Evolutionary conservation across 1,284 basidiomycete genomes (phyloP).

Genomic region (Erythrobasidium hasegawianum): DNA sequence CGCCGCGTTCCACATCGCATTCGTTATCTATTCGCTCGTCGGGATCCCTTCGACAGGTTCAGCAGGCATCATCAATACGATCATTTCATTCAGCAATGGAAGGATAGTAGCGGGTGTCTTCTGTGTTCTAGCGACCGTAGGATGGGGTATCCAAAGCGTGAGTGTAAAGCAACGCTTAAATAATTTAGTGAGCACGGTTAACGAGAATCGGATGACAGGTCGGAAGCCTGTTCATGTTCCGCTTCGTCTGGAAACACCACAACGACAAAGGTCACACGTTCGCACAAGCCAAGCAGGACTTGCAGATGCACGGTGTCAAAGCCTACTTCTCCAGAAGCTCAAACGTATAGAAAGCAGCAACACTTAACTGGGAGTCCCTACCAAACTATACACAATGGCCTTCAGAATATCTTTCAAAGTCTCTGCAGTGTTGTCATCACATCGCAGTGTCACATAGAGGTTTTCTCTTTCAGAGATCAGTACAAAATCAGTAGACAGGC

Average conservation of each 20-base stretch:
- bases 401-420: too few species aligned
- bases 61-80: slow-evolving; percentile 86
- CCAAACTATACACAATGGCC: too few species aligned
- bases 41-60: slow-evolving; percentile 70
- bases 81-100: slow-evolving; percentile 43
- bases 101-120: slow-evolving; percentile 69
- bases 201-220: slow-evolving; percentile 3
- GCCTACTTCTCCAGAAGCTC: slow-evolving; percentile 34
- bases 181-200: slow-evolving; percentile 53
- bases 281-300: slow-evolving; percentile 74
- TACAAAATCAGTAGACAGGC: too few species aligned
- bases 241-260: slow-evolving; percentile 77
- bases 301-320: slow-evolving; percentile 78
- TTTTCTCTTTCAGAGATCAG: too few species aligned
- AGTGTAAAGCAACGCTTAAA: slow-evolving; percentile 80
- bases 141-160: slow-evolving; percentile 80
- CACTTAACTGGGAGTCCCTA: slow-evolving; percentile 1
- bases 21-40: slow-evolving; percentile 63
- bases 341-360: slow-evolving; percentile 14
- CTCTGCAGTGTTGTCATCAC: too few species aligned
- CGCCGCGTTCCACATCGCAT: slow-evolving; percentile 84
- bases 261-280: slow-evolving; percentile 75
- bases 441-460: too few species aligned
- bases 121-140: slow-evolving; percentile 71
- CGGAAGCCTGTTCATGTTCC: slow-evolving; percentile 32